These are phyloP conservation scores for Verbena officinalis DNA, from an alignment of 257 asterid species.

Conservation along the genomic window DNA sequence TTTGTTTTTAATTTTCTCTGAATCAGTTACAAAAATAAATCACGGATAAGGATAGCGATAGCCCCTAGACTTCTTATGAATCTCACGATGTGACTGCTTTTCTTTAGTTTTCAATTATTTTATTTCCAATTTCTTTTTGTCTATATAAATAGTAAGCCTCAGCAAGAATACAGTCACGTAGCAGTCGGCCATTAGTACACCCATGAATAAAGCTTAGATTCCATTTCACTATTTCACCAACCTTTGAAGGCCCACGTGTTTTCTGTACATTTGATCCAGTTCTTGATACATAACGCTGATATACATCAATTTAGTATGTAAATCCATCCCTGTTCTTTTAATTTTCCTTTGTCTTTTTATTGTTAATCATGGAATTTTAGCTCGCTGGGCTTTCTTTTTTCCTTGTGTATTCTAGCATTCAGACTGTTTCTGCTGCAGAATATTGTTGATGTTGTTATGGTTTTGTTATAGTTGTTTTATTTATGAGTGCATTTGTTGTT, in stretches of 20 bases:
- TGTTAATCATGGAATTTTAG: constrained; percentile 9
- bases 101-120: not conserved
- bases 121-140: not conserved
- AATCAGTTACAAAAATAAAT: constrained; percentile 6
- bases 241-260: constrained; percentile 55
- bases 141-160: constrained; percentile 16
- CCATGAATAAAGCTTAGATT: constrained; percentile 38
- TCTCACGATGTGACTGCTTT: constrained; percentile 36
- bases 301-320: constrained; percentile 23
- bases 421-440: constrained; percentile 29
- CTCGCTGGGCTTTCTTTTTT: not conserved
- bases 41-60: constrained; percentile 32
- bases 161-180: constrained; percentile 16
- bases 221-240: constrained; percentile 47
- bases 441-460: not conserved
- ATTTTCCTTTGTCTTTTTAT: constrained; percentile 1
- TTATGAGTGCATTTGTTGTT: constrained; percentile 16
- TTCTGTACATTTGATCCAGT: constrained; percentile 39
- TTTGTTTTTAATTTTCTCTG: not conserved
- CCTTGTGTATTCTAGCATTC: constrained; percentile 14
- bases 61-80: constrained; percentile 28
- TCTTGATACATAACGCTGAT: constrained; percentile 30
- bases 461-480: not conserved
- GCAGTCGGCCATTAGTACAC: constrained; percentile 23
- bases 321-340: not conserved